These are phyloP conservation scores for Entoloma clypeatum DNA, from an alignment of 1,284 basidiomycete genomes.

Conservation along the genomic window DNA sequence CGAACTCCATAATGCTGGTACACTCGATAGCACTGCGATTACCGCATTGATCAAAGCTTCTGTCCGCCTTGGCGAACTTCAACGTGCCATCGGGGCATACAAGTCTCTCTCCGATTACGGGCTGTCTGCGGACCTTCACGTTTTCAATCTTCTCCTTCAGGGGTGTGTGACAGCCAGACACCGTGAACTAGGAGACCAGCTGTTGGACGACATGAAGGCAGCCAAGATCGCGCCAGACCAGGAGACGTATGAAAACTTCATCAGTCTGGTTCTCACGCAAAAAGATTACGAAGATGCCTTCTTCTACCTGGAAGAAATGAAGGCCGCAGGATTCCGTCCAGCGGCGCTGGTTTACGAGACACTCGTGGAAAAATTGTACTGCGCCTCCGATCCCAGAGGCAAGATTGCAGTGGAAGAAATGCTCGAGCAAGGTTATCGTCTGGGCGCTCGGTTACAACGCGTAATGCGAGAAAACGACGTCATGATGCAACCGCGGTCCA, in stretches of 20 bases:
- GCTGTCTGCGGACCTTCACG: constrained; percentile 55
- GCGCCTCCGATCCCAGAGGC: constrained; percentile 57
- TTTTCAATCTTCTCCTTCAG: constrained; percentile 67
- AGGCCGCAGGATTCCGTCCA: constrained; percentile 56
- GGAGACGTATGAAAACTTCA: constrained; percentile 63
- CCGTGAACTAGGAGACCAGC: constrained; percentile 56
- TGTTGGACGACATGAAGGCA: constrained; percentile 60
- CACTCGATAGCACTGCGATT: constrained; percentile 56
- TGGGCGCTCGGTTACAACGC: constrained; percentile 13
- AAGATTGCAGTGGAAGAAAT: constrained; percentile 71
- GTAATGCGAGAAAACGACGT: constrained; percentile 3
- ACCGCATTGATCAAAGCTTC: constrained; percentile 68
- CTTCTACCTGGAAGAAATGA: constrained; percentile 86
- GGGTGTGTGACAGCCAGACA: constrained; percentile 57
- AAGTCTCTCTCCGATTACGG: constrained; percentile 55
- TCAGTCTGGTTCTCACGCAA: constrained; percentile 68
- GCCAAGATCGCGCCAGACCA: constrained; percentile 50
- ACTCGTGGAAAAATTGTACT: constrained; percentile 58
- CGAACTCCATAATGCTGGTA: constrained; percentile 50
- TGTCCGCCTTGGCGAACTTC: constrained; percentile 60
- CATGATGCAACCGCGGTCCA: too few relatives aligned
- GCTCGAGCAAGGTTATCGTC: constrained; percentile 34
- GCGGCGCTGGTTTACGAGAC: constrained; percentile 53
- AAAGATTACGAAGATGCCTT: constrained; percentile 81
- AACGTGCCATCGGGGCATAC: constrained; percentile 76